A percentile compares a stretch with the other conserved stretches of the same genome.
Evolutionary conservation across 805 yeast species (phyloP).

Genomic region (Metschnikowia chrysomelidarum): DNA sequence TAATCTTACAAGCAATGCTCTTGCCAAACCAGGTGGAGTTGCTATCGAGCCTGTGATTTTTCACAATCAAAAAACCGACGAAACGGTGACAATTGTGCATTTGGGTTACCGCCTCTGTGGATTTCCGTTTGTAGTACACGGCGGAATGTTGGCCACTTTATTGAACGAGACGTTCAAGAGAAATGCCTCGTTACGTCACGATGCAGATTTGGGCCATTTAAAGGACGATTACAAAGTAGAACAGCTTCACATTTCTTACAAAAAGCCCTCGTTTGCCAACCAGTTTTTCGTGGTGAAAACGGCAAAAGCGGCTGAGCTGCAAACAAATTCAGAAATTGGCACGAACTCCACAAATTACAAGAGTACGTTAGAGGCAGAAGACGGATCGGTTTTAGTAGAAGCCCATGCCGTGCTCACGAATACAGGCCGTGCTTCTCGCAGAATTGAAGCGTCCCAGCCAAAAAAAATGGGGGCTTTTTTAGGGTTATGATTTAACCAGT

Average conservation of each 20-base stretch:
- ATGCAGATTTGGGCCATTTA: constrained; percentile 22
- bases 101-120: constrained; percentile 80
- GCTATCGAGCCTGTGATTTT: constrained; percentile 71
- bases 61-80: constrained; percentile 52
- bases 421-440: constrained; percentile 14
- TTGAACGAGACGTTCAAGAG: constrained; percentile 73
- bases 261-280: constrained; percentile 73
- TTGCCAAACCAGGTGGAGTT: constrained; percentile 76
- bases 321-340: background rate
- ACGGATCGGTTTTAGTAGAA: constrained; percentile 55
- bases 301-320: constrained; percentile 22
- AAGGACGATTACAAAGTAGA: constrained; percentile 45
- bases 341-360: constrained; percentile 33
- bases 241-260: constrained; percentile 51
- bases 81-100: constrained; percentile 67
- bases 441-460: background rate
- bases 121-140: constrained; percentile 84
- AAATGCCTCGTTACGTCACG: constrained; percentile 41
- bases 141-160: constrained; percentile 81
- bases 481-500: too few species aligned
- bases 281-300: constrained; percentile 70
- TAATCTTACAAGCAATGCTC: constrained; percentile 39
- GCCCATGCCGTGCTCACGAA: constrained; percentile 47
- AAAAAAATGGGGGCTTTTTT: too few species aligned
- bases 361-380: constrained; percentile 52